Evolutionary conservation across 495 filamentous ascomycete species (phyloP).

Genomic region (Penicillium cataractarum): DNA sequence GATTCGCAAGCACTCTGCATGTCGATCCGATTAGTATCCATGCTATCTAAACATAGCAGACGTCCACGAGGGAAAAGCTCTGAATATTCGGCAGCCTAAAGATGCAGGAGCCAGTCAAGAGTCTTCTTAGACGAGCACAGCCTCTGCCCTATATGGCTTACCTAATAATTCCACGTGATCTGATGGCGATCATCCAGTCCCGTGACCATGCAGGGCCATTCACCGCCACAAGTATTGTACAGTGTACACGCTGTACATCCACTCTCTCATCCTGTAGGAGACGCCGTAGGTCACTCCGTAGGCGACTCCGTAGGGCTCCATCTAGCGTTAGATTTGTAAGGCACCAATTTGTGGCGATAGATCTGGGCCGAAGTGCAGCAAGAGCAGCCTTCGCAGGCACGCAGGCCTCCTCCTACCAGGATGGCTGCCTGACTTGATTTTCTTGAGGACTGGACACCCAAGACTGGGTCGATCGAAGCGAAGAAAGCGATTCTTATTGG

Average conservation of each 20-base stretch:
- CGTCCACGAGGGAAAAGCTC: not conserved
- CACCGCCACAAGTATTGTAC: constrained; percentile 4
- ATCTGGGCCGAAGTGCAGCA: constrained; percentile 8
- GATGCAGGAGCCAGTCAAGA: not conserved
- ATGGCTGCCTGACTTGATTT: constrained; percentile 13
- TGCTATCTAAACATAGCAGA: not conserved
- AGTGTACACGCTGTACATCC: not conserved
- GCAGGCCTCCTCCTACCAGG: not conserved
- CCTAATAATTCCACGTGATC: not conserved
- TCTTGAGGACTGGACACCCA: not conserved
- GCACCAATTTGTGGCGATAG: constrained; percentile 6
- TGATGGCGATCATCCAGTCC: not conserved
- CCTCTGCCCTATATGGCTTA: not conserved
- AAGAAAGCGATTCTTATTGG: constrained; percentile 2
- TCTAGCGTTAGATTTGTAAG: not conserved
- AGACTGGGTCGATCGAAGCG: constrained; percentile 7
- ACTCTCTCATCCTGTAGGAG: not conserved
- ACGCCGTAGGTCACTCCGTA: not conserved
- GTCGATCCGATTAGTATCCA: constrained; percentile 5
- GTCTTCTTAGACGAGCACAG: not conserved
- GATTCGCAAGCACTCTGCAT: constrained; percentile 9
- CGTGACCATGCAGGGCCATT: constrained; percentile 7
- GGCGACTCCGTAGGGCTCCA: not conserved
- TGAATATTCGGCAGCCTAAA: constrained; percentile 5
- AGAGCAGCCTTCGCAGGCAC: not conserved